phyloP scores from a whole-genome alignment of 1,284 basidiomycete genomes.

The Thelephora terrestris region DNA sequence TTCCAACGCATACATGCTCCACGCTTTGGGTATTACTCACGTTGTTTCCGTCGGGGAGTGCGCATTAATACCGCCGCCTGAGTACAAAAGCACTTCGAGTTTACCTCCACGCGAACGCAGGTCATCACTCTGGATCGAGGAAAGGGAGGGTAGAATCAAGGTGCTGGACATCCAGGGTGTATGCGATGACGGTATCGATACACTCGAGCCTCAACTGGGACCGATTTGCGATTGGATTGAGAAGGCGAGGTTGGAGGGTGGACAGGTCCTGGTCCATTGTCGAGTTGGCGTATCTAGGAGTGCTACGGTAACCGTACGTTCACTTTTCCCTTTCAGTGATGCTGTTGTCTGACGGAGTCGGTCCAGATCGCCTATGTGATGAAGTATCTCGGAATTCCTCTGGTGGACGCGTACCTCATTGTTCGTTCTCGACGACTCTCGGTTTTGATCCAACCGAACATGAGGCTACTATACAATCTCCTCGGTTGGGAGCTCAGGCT shows the following conservation, averaged over 20 bases:
- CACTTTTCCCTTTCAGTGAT: conserved; percentile 6
- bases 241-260: conserved; percentile 68
- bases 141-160: conserved; percentile 78
- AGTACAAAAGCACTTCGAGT: conserved; percentile 11
- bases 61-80: conserved; percentile 65
- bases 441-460: conserved; percentile 89
- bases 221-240: conserved; percentile 93
- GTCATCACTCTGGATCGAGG: conserved; percentile 72
- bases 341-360: neutral
- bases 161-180: conserved; percentile 85
- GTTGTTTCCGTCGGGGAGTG: conserved; percentile 97
- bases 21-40: conserved; percentile 93
- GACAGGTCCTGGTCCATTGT: conserved; percentile 92
- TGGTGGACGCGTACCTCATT: conserved; percentile 90
- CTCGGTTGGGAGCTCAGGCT: conserved; percentile 89
- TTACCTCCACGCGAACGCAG: neutral
- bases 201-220: conserved; percentile 79
- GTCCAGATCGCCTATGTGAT: conserved; percentile 88
- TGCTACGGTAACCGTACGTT: conserved; percentile 79
- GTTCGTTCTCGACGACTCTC: conserved; percentile 77
- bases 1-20: conserved; percentile 90
- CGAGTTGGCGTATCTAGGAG: conserved; percentile 90
- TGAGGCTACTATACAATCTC: conserved; percentile 87
- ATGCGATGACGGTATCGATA: conserved; percentile 94
- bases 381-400: conserved; percentile 80